Evolutionary conservation across 768 basidiomycete species (phyloP).

Genomic region (Lenzites betulinus): DNA sequence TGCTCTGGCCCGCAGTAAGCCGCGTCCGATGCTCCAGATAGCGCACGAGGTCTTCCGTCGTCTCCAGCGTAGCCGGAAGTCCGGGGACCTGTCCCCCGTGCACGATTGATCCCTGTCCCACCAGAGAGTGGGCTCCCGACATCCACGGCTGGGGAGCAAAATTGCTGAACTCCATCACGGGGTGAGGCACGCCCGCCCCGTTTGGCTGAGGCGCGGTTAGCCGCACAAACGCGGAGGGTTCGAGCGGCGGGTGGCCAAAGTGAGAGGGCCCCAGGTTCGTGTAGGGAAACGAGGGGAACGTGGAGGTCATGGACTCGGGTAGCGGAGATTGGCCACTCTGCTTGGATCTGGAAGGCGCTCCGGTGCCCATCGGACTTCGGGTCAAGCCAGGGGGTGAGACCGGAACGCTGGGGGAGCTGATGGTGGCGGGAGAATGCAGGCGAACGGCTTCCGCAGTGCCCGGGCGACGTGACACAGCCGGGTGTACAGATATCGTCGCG

Average conservation of each 20-base stretch:
- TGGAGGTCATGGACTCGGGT: conserved; percentile 20
- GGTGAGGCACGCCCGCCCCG: neutral
- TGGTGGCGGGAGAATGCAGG: neutral
- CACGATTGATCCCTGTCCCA: neutral
- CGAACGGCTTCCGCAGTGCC: neutral
- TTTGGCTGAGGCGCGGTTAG: neutral
- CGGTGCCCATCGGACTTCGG: neutral
- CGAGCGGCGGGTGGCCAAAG: conserved; percentile 16
- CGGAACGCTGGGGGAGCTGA: neutral
- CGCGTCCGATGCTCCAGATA: conserved; percentile 29
- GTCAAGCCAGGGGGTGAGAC: neutral
- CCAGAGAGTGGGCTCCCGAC: neutral
- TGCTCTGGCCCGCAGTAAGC: conserved; percentile 20
- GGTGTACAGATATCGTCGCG: neutral
- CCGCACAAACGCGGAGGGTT: conserved; percentile 2
- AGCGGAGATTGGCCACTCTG: neutral
- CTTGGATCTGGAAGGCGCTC: neutral
- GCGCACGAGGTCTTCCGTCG: conserved; percentile 26
- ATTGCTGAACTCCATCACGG: conserved; percentile 20
- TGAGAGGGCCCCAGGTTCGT: conserved; percentile 28
- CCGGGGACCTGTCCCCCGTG: neutral
- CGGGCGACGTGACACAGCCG: neutral
- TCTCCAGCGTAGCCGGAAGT: conserved; percentile 23
- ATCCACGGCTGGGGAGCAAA: conserved; percentile 20
- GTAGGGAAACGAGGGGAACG: conserved; percentile 28